Base-by-base conservation (phyloP, 169 alveolate genomes). In the Plasmodium adleri region DNA sequence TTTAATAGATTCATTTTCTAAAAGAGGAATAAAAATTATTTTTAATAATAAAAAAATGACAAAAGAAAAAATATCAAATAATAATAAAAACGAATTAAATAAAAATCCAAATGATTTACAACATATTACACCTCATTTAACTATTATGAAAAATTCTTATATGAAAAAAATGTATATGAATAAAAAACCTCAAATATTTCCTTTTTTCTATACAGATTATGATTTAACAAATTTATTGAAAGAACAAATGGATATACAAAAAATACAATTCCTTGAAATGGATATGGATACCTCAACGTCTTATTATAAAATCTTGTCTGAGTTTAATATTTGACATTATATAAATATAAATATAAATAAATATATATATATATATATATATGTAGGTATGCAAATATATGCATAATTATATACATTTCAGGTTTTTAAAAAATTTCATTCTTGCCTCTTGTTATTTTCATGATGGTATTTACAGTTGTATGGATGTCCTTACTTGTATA, bases 71-170 rank as follows among this genome's bases (percentile, higher is more conserved):
- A 45, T 43, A 10, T 43, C 62, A 20, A 17, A 17, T 7, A 28
- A 24, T 45, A 56, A 12, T 56, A 56, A 56, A 22, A 56, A 56
- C 5, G 24, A 56, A 15, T 12, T 56, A n/a, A 56, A 13, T 56
- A 56, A 56, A 56, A 56, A 56, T 56, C 1, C 32, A 17, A 49
- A 10, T 45, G 49, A 43, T 5, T 20, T 49, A 12, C 70, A 76
- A n/a, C 10, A 63, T 7, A 56, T 80, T 54, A 80, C 72, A 10
- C 90, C 90, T 47, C 90, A 80, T 60, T 58, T 80, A 49, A 80
- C 90, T 72, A 17, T 80, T 32, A 80, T 80, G 90, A 80, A 80
- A 80, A 80, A 80, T 22, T 80, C 90, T 4, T 56, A 80, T 26
- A 28, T 80, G 56, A 52, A 22, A 39, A 80, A 62, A 56, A 39